A percentile compares a stretch with the other conserved stretches of the same genome.
Evolutionary conservation across 2,329 filamentous ascomycete genomes (phyloP).

Genomic region (Metarhizium brunneum): DNA sequence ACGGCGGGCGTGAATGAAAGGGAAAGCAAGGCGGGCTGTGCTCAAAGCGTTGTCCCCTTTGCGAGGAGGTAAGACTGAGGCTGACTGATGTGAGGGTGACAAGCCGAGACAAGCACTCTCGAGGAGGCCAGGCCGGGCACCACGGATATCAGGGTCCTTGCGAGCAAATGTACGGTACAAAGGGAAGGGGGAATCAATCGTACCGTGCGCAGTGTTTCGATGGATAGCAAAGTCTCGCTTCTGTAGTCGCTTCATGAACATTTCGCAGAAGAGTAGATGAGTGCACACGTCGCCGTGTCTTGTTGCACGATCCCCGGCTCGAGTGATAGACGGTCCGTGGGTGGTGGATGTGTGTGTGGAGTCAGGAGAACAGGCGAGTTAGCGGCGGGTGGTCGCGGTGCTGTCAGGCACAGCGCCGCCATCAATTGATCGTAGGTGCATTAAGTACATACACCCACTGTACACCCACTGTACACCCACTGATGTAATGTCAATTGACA

Average conservation of each 20-base stretch:
- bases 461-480: too few species aligned
- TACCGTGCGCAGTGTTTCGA: conserved; percentile 15
- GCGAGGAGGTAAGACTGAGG: conserved; percentile 10
- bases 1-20: not conserved
- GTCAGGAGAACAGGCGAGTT: not conserved
- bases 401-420: not conserved
- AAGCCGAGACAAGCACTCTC: not conserved
- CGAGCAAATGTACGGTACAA: not conserved
- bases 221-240: conserved; percentile 26
- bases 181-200: not conserved
- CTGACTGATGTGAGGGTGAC: not conserved
- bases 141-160: not conserved
- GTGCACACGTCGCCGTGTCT: not conserved
- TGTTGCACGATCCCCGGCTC: not conserved
- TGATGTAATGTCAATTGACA: too few species aligned
- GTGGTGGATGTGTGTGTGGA: not conserved
- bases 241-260: conserved; percentile 22
- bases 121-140: not conserved
- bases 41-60: conserved; percentile 4
- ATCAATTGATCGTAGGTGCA: not conserved
- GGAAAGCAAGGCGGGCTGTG: not conserved
- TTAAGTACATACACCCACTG: too few species aligned
- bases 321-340: not conserved
- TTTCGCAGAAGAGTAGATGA: conserved; percentile 7
- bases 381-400: not conserved